Evolutionary conservation across 768 basidiomycete species (phyloP).

Genomic region (Termitomyces sp.): DNA sequence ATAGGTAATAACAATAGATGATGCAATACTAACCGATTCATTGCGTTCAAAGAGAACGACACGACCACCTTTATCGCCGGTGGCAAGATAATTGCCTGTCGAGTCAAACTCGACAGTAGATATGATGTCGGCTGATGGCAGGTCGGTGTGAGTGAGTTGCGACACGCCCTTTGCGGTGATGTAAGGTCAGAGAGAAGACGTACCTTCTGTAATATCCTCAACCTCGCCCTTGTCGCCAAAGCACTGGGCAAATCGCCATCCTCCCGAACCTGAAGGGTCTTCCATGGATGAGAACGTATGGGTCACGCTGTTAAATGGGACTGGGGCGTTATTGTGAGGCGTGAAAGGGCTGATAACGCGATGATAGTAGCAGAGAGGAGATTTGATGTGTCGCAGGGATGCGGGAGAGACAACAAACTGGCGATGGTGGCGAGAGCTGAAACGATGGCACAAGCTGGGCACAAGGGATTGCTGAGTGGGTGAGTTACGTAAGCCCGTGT

Average conservation of each 20-base stretch:
- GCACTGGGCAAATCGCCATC: slow-evolving; percentile 99
- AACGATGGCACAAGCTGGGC: slow-evolving; percentile 18
- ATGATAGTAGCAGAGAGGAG: slow-evolving; percentile 7
- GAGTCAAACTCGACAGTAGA: slow-evolving; percentile 99
- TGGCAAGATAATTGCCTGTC: slow-evolving; percentile 98
- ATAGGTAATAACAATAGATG: slow-evolving; percentile 7
- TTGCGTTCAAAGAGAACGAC: slow-evolving; percentile 99
- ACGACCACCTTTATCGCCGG: slow-evolving; percentile 98
- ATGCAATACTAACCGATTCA: slow-evolving; percentile 64
- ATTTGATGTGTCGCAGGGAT: slow-evolving; percentile 18
- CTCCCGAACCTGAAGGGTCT: slow-evolving; percentile 79
- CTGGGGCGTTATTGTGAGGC: slow-evolving; percentile 12
- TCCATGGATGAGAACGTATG: slow-evolving; percentile 47
- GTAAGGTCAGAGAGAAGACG: slow-evolving; percentile 16
- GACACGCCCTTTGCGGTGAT: background rate
- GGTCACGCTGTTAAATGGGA: slow-evolving; percentile 17
- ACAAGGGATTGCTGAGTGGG: slow-evolving; percentile 18
- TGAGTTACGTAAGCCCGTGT: slow-evolving; percentile 17
- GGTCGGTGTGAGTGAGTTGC: slow-evolving; percentile 14
- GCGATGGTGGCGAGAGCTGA: slow-evolving; percentile 14
- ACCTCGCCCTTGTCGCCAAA: slow-evolving; percentile 99
- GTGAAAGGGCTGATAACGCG: slow-evolving; percentile 20
- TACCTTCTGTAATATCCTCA: slow-evolving; percentile 99
- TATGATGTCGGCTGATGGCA: slow-evolving; percentile 91
- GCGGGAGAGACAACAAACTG: slow-evolving; percentile 12